Evolutionary conservation across 2,329 filamentous ascomycete genomes (phyloP), one percentile per base, ranked within the genome.

Genomic region (Ophiostoma ulmi): DNA sequence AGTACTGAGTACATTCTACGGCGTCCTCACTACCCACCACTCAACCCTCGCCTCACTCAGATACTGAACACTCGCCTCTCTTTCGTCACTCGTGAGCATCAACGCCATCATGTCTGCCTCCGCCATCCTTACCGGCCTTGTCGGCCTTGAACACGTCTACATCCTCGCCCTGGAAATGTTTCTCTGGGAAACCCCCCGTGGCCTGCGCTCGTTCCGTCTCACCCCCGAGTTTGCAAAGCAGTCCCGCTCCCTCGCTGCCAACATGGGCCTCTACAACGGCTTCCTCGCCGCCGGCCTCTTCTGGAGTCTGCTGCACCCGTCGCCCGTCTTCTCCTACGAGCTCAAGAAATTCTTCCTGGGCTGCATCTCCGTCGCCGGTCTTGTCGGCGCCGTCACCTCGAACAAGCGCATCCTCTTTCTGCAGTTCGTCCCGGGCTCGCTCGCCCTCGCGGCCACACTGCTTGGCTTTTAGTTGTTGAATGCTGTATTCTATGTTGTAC

Each of bases 211-310:
- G 1, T 85, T 85, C 76, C 76, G 76, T 39, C 77, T 84, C 48
- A 80, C 77, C 0, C 75, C 80, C n/a, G 80, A 83, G 5, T 83
- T 83, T 70, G 83, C 83, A 6, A 75, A 80, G 55, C 74, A 83
- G 76, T 83, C 82, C 3, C 80, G 79, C 72, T 74, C 71, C 4
- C 77, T 85, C 48, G 83, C 82, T 66, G 81, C 81, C 69, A 85
- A 85, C 75, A 83, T 85, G 75, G 83, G 83, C 26, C 78, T 85
- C 6, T 85, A 85, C 77, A 85, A 85, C 74, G 83, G 83, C 61
- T 84, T 85, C 70, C 78, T 85, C n/a, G 80, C 83, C 3, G 83
- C 83, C 1, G 83, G 83, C 0, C 76, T 85, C 1, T 71, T 77
- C 36, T 85, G 83, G 83, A 79, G 80, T 3, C 73, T 84, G n/a